Percentiles rank a stretch among this genome's conserved stretches.
Conservation (phyloP, 192 early-diverging fungal genomes). For the Spizellomyces punctatus region DNA sequence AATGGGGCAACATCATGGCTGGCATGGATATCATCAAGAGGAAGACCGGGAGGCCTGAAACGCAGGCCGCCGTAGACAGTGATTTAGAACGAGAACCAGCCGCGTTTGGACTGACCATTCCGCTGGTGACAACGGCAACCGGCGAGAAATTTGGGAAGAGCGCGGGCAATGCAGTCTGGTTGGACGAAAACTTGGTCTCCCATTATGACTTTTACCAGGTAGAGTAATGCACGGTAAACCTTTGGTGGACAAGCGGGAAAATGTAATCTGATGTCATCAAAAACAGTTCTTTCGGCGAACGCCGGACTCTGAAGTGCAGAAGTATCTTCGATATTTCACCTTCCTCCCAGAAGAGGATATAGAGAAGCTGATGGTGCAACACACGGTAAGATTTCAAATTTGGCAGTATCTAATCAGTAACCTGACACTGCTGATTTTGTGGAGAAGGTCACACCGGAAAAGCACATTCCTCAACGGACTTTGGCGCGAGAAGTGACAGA, state of each 20-base stretch:
- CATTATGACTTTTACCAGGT: constrained; percentile 94
- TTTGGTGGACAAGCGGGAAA: background rate
- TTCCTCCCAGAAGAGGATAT: constrained; percentile 70
- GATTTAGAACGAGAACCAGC: constrained; percentile 1
- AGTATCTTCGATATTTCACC: constrained; percentile 81
- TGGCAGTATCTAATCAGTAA: background rate
- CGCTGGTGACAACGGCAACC: constrained; percentile 78
- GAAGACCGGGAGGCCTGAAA: constrained; percentile 35
- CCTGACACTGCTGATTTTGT: too few species aligned
- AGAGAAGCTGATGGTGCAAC: constrained; percentile 58
- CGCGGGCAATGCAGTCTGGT: constrained; percentile 94
- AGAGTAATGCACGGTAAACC: background rate
- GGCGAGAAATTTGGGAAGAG: constrained; percentile 99
- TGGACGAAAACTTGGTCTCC: constrained; percentile 77
- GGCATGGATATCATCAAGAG: constrained; percentile 89
- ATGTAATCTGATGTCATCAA: background rate
- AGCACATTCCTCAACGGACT: constrained; percentile 70
- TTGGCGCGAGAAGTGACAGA: constrained; percentile 87
- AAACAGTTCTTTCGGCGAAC: constrained; percentile 83
- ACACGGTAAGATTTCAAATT: constrained; percentile 50
- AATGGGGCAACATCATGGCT: constrained; percentile 97
- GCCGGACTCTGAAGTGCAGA: constrained; percentile 75
- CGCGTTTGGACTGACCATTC: constrained; percentile 86
- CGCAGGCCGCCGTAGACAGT: background rate
- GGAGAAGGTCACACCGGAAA: constrained; percentile 58